Evolutionary conservation across 2,329 filamentous ascomycete species (phyloP).

Genomic region (Sarocladiaceae sp.): DNA sequence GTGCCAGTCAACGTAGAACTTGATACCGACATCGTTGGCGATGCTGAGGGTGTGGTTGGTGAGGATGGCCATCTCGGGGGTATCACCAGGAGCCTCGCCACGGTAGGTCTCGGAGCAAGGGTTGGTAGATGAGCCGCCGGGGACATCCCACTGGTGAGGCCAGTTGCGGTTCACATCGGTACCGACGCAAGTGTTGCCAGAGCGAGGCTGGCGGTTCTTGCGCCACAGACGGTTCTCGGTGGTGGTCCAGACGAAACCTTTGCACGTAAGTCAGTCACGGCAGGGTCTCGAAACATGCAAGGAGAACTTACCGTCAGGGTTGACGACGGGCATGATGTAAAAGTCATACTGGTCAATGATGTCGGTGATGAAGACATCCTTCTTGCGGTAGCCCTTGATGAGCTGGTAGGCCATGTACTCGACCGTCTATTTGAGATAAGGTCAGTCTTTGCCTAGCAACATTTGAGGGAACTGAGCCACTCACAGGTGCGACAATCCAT

Average conservation of each 20-base stretch:
- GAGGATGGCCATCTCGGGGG: constrained; percentile 44
- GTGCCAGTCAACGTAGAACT: constrained; percentile 58
- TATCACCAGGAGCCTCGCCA: constrained; percentile 33
- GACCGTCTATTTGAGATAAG: constrained; percentile 28
- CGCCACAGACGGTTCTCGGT: constrained; percentile 51
- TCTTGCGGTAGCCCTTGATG: constrained; percentile 25
- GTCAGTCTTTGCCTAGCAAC: constrained; percentile 1
- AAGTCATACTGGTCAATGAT: constrained; percentile 61
- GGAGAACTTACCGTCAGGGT: constrained; percentile 53
- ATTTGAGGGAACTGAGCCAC: constrained; percentile 15
- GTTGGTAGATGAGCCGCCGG: constrained; percentile 40
- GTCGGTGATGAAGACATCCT: constrained; percentile 8
- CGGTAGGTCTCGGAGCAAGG: constrained; percentile 42
- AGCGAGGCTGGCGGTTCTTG: constrained; percentile 43
- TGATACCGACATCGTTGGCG: constrained; percentile 33
- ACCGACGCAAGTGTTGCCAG: constrained; percentile 34
- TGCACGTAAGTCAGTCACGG: too few relatives aligned
- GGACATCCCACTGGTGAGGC: constrained; percentile 44
- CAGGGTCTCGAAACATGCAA: too few relatives aligned
- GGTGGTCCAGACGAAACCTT: constrained; percentile 53
- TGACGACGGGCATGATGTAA: constrained; percentile 60
- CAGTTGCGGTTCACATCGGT: constrained; percentile 53
- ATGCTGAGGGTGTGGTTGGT: constrained; percentile 23
- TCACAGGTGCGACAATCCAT: constrained; percentile 44
- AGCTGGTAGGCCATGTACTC: constrained; percentile 51